Percentiles rank a stretch among this genome's conserved stretches.
These are phyloP conservation scores for Ceratocystis alfenasii DNA, from an alignment of 2,329 filamentous ascomycete species.

Conservation along the genomic window DNA sequence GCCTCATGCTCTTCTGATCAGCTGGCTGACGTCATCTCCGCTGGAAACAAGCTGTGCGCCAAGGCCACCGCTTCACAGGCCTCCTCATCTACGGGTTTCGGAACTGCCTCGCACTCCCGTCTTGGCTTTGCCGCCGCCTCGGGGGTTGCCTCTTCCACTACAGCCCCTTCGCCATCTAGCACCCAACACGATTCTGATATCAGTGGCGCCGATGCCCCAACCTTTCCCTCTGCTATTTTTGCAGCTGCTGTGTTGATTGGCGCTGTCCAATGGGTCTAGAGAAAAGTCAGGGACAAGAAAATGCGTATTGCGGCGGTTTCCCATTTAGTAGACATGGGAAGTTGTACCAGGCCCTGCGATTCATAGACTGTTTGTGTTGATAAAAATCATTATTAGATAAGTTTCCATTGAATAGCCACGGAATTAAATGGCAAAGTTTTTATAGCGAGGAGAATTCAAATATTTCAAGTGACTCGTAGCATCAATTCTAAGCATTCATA, in stretches of 20 bases:
- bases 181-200: slow-evolving; percentile 24
- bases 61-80: slow-evolving; percentile 23
- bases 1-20: slow-evolving; percentile 29
- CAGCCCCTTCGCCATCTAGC: slow-evolving; percentile 15
- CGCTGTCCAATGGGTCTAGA: background rate
- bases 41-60: slow-evolving; percentile 29
- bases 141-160: slow-evolving; percentile 11
- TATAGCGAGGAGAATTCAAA: background rate
- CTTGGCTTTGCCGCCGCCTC: slow-evolving; percentile 17
- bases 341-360: background rate
- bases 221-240: slow-evolving; percentile 29
- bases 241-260: slow-evolving; percentile 25
- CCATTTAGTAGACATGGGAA: background rate
- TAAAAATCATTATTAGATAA: background rate
- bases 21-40: slow-evolving; percentile 28
- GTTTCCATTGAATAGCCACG: too few relatives aligned
- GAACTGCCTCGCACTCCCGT: background rate
- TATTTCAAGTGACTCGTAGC: too few relatives aligned
- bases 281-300: background rate
- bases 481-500: too few relatives aligned
- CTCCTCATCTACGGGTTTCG: slow-evolving; percentile 13
- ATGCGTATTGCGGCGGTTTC: background rate
- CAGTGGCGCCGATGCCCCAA: slow-evolving; percentile 27
- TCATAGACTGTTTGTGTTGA: slow-evolving; percentile 1
- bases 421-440: too few relatives aligned